These are phyloP conservation scores for Cordyceps pruinosa DNA, from an alignment of 2,329 filamentous ascomycete species.

Conservation along the genomic window DNA sequence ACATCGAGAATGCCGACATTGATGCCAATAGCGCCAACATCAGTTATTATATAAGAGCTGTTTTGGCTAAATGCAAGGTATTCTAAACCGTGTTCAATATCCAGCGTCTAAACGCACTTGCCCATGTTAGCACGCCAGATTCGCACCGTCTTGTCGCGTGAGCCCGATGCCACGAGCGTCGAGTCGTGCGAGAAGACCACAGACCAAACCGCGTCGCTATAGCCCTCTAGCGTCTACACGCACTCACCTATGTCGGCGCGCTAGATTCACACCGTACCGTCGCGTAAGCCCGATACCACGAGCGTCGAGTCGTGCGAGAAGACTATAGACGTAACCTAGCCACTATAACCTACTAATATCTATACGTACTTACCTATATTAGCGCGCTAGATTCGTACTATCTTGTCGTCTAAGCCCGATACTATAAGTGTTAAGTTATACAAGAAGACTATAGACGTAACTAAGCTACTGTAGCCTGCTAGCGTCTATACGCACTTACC, in stretches of 20 bases:
- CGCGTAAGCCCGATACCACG: background rate
- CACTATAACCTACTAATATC: background rate
- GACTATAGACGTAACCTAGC: background rate
- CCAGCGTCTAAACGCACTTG: background rate
- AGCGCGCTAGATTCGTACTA: background rate
- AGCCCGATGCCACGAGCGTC: background rate
- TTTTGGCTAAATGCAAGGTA: background rate
- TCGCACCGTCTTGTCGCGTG: background rate
- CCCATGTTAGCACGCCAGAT: background rate
- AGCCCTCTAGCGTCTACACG: background rate
- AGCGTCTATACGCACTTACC: background rate
- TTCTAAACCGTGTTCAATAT: background rate
- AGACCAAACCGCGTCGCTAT: background rate
- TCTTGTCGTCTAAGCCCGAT: background rate
- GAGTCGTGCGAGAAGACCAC: background rate
- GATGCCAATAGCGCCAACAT: background rate
- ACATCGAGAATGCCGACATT: background rate
- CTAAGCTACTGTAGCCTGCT: background rate
- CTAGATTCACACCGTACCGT: background rate
- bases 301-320: background rate
- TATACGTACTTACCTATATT: background rate
- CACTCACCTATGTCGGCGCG: background rate
- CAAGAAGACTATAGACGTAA: background rate
- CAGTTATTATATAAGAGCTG: background rate
- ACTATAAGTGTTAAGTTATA: background rate